phyloP scores from a whole-genome alignment of 2,329 filamentous ascomycete species.

The Cercospora brassicicola region DNA sequence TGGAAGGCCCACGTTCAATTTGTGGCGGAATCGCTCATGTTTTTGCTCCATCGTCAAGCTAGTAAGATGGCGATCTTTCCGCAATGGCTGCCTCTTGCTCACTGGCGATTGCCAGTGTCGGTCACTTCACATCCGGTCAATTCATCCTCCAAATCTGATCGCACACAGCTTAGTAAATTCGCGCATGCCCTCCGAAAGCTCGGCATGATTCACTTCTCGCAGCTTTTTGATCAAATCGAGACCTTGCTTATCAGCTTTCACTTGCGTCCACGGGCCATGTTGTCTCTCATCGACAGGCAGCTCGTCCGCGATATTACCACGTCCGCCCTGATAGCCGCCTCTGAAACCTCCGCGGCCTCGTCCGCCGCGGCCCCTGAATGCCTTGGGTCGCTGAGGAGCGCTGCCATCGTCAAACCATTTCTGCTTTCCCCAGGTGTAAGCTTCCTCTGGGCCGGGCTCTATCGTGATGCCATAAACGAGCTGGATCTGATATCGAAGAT shows the following conservation, averaged over 20 bases:
- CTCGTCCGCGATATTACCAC: background rate
- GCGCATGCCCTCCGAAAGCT: conserved; percentile 43
- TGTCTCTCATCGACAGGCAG: conserved; percentile 27
- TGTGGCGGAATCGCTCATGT: too few species aligned
- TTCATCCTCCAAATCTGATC: conserved; percentile 40
- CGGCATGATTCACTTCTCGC: conserved; percentile 35
- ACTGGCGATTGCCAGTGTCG: background rate
- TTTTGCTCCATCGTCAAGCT: too few species aligned
- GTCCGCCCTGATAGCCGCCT: background rate
- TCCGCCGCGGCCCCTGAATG: conserved; percentile 23
- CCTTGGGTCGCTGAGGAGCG: conserved; percentile 20
- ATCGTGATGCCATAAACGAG: conserved; percentile 39
- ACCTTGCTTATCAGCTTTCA: conserved; percentile 41
- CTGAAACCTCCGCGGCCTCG: conserved; percentile 8
- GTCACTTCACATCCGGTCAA: background rate
- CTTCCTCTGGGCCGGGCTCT: conserved; percentile 39
- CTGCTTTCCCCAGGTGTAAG: conserved; percentile 30
- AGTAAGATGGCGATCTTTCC: too few species aligned
- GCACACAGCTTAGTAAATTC: conserved; percentile 49
- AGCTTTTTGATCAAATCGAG: conserved; percentile 33
- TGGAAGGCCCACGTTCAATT: too few species aligned
- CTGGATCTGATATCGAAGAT: conserved; percentile 38
- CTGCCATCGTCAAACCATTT: conserved; percentile 26
- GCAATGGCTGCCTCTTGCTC: background rate
- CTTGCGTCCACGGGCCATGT: conserved; percentile 40